Conservation (phyloP, 148 eudicot genomes). For the Fallopia convolvulus region DNA sequence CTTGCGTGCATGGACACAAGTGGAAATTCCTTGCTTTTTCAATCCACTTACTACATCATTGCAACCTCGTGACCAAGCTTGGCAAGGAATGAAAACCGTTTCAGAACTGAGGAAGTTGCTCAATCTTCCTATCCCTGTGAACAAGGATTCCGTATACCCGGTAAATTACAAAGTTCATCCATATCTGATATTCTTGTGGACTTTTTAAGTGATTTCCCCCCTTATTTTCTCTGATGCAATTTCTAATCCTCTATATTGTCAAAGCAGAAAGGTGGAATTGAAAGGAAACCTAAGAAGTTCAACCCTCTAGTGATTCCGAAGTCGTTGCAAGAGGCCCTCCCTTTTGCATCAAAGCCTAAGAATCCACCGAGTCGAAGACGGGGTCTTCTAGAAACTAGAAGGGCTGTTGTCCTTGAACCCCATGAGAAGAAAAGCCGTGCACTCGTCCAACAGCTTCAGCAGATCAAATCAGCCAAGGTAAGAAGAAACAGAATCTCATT, state of each 20-base stretch:
- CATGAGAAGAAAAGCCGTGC: constrained; percentile 35
- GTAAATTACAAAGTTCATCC: constrained; percentile 21
- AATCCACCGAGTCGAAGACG: constrained; percentile 36
- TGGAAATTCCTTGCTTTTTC: constrained; percentile 73
- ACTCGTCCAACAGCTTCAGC: constrained; percentile 52
- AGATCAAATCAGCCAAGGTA: constrained; percentile 72
- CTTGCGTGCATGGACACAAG: constrained; percentile 86
- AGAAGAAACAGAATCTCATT: background rate
- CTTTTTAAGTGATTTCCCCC: background rate
- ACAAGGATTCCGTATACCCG: constrained; percentile 85
- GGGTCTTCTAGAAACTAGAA: constrained; percentile 28
- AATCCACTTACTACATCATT: constrained; percentile 88
- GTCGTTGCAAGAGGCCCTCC: constrained; percentile 59
- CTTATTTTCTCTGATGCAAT: background rate
- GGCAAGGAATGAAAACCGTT: constrained; percentile 95
- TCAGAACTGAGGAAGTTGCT: constrained; percentile 63
- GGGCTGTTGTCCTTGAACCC: constrained; percentile 79
- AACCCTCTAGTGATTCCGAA: constrained; percentile 74
- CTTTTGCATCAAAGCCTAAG: constrained; percentile 81
- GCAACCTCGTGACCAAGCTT: constrained; percentile 68
- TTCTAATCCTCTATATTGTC: background rate
- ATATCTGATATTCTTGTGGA: background rate
- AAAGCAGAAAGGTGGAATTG: constrained; percentile 55
- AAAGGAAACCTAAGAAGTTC: constrained; percentile 63
- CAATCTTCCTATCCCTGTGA: constrained; percentile 59